Conservation (phyloP, 176 grass and related monocot genomes). For the Juncus inflexus region DNA sequence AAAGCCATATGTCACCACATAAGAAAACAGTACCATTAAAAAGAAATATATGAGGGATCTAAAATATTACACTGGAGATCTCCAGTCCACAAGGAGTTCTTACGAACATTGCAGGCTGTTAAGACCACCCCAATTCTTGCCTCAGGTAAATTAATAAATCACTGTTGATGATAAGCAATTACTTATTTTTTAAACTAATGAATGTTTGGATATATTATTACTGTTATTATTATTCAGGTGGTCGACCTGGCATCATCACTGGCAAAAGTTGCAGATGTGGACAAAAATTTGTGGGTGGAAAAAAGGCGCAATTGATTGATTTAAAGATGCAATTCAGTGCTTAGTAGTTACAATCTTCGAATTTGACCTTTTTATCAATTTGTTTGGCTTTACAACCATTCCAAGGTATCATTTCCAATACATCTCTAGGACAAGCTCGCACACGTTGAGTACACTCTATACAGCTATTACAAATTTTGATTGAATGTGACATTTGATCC, state of each 20-base stretch:
- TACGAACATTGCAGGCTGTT: slow-evolving; percentile 72
- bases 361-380: no score
- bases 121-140: slow-evolving; percentile 64
- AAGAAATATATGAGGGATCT: no score
- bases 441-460: slow-evolving; percentile 11
- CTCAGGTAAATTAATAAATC: slow-evolving; percentile 47
- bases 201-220: no score
- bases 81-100: slow-evolving; percentile 80
- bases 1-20: no score
- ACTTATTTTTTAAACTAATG: not conserved
- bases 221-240: slow-evolving; percentile 60
- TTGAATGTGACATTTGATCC: slow-evolving; percentile 12
- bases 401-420: slow-evolving; percentile 11
- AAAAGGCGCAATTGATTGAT: slow-evolving; percentile 44
- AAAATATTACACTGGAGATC: slow-evolving; percentile 74
- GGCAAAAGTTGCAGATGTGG: slow-evolving; percentile 87
- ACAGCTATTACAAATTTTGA: not conserved
- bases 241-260: slow-evolving; percentile 90
- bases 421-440: slow-evolving; percentile 9
- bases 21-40: no score
- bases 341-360: slow-evolving; percentile 86
- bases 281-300: slow-evolving; percentile 79
- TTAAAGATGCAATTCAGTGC: slow-evolving; percentile 85
- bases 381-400: slow-evolving; percentile 14
- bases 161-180: no score